Conservation (phyloP, 495 filamentous ascomycete genomes). For the Penicillium longicatenatum region DNA sequence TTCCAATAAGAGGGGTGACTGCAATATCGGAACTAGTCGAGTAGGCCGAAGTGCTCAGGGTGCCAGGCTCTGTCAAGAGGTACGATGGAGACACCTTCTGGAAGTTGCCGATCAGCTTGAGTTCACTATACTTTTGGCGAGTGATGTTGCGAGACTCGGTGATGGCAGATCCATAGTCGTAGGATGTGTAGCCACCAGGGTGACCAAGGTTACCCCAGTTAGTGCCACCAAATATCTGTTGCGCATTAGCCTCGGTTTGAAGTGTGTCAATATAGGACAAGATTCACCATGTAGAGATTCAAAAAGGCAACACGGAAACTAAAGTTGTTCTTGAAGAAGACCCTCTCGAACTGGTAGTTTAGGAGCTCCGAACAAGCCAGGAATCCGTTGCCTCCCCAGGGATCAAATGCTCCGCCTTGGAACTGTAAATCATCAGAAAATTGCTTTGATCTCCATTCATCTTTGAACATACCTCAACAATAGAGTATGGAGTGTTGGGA, state of each 20-base stretch:
- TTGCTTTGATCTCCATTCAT: background rate
- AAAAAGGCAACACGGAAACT: constrained; percentile 62
- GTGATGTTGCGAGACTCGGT: constrained; percentile 65
- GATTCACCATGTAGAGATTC: constrained; percentile 68
- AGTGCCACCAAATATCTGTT: constrained; percentile 65
- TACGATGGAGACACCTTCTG: constrained; percentile 68
- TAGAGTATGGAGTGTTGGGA: constrained; percentile 65
- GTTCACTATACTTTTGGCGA: constrained; percentile 77
- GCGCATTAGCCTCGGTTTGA: constrained; percentile 24
- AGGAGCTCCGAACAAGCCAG: constrained; percentile 62
- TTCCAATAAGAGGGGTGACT: constrained; percentile 61
- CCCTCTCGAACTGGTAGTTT: constrained; percentile 70
- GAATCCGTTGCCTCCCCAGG: constrained; percentile 73
- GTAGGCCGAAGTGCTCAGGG: constrained; percentile 50
- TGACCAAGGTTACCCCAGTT: constrained; percentile 85
- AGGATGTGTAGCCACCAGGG: constrained; percentile 71
- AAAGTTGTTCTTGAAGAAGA: constrained; percentile 81
- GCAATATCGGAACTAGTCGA: constrained; percentile 53
- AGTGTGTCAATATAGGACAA: background rate
- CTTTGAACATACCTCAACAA: constrained; percentile 55
- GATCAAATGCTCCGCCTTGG: constrained; percentile 76
- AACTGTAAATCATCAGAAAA: constrained; percentile 44
- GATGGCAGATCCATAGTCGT: constrained; percentile 72
- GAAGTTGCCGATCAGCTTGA: constrained; percentile 76
- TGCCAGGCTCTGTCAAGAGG: constrained; percentile 53